Evolutionary conservation across 2,329 filamentous ascomycete genomes (phyloP).

Genomic region (Ciborinia camelliae): DNA sequence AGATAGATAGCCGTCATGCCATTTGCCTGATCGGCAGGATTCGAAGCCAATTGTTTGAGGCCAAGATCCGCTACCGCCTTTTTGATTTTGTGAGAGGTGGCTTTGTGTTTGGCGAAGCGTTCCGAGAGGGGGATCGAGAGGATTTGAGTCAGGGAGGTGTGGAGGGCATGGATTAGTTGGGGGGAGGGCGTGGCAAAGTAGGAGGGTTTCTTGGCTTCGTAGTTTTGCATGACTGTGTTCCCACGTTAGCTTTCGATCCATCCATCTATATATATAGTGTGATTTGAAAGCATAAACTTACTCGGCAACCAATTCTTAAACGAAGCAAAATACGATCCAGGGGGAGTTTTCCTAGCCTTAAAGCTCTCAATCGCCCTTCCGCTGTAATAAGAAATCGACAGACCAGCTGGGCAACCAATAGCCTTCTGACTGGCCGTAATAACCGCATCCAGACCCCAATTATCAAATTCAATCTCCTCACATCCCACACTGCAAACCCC

Average conservation of each 20-base stretch:
- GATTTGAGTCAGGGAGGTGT: conserved; percentile 85
- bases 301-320: conserved; percentile 97
- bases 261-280: too few species aligned
- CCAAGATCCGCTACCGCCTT: conserved; percentile 75
- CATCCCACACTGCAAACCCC: conserved; percentile 96
- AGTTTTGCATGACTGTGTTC: conserved; percentile 86
- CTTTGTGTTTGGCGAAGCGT: conserved; percentile 77
- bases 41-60: conserved; percentile 78
- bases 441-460: conserved; percentile 89
- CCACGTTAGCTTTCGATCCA: conserved; percentile 1
- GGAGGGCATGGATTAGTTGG: conserved; percentile 86
- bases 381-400: conserved; percentile 93
- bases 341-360: conserved; percentile 75
- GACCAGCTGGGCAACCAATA: conserved; percentile 89
- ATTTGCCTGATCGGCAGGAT: conserved; percentile 88
- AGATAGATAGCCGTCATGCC: conserved; percentile 98
- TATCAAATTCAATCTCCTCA: conserved; percentile 94
- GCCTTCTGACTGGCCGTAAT: conserved; percentile 96
- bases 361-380: conserved; percentile 79
- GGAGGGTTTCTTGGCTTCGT: conserved; percentile 94
- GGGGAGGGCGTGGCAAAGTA: conserved; percentile 98
- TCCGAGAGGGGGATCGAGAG: conserved; percentile 74
- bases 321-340: conserved; percentile 88
- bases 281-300: conserved; percentile 47
- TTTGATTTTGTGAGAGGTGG: conserved; percentile 82